Conservation (phyloP, 2,329 filamentous ascomycete genomes). For the Botrytis fabae region DNA sequence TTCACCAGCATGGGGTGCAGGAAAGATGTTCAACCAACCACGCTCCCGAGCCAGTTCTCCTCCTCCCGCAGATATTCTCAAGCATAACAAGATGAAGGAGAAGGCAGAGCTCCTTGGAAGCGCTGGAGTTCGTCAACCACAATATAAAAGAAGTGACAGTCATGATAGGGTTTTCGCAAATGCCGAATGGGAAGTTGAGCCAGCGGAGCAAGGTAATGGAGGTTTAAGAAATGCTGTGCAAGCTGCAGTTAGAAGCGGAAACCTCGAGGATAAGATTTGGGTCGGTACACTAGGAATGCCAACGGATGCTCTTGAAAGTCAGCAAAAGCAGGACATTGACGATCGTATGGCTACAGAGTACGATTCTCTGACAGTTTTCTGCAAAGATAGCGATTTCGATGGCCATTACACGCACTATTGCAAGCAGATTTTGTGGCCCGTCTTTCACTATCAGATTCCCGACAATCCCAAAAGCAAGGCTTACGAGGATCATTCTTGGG, state of each 20-base stretch:
- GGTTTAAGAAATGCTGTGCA: conserved; percentile 86
- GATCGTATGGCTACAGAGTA: conserved; percentile 78
- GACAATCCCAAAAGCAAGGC: conserved; percentile 98
- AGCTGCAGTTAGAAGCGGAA: conserved; percentile 69
- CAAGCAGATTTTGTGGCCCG: conserved; percentile 96
- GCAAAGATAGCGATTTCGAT: conserved; percentile 88
- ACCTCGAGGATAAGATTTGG: conserved; percentile 77
- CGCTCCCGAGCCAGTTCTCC: conserved; percentile 71
- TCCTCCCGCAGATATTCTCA: conserved; percentile 73
- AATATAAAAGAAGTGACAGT: conserved; percentile 57
- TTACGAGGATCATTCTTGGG: conserved; percentile 95
- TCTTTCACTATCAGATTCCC: conserved; percentile 97
- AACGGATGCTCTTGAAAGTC: conserved; percentile 76
- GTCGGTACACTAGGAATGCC: conserved; percentile 93
- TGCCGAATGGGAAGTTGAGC: conserved; percentile 80
- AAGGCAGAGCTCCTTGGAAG: conserved; percentile 60
- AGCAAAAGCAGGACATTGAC: conserved; percentile 79
- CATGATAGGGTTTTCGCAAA: conserved; percentile 71
- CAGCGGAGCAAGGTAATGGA: conserved; percentile 88
- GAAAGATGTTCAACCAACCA: conserved; percentile 58
- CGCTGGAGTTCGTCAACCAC: conserved; percentile 59
- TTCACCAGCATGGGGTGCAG: conserved; percentile 71
- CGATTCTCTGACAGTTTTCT: conserved; percentile 80
- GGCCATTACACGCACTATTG: conserved; percentile 95
- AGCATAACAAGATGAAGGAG: conserved; percentile 59